These are phyloP conservation scores for Puccinellia tenuiflora DNA, from an alignment of 176 grass and related monocot genomes.

Conservation along the genomic window DNA sequence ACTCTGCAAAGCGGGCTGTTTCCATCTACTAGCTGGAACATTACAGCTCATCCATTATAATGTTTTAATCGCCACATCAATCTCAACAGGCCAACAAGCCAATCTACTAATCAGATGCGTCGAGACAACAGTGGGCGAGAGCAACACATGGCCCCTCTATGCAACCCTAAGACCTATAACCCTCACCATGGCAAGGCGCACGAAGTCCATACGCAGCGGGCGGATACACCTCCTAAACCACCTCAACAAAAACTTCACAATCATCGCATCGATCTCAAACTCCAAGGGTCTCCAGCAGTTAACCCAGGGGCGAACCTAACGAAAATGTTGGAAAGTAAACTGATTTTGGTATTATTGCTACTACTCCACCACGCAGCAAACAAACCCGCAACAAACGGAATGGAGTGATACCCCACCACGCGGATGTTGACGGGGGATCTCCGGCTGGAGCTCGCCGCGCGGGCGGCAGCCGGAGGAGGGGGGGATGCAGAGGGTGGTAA, in stretches of 20 bases:
- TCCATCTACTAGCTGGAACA: background rate
- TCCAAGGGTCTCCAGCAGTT: background rate
- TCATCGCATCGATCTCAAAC: background rate
- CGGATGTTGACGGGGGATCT: background rate
- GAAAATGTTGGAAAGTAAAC: background rate
- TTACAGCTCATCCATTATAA: background rate
- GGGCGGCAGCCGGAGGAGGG: background rate
- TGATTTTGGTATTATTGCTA: background rate
- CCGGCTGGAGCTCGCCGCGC: background rate
- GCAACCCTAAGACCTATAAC: background rate
- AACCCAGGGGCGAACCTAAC: background rate
- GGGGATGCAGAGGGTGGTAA: background rate
- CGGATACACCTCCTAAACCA: background rate
- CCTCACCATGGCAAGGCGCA: background rate
- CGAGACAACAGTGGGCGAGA: background rate
- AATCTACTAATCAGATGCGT: background rate
- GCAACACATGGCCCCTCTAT: background rate
- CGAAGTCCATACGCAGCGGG: background rate
- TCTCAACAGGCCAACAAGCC: background rate
- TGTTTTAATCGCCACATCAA: background rate
- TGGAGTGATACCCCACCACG: background rate
- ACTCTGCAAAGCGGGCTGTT: background rate
- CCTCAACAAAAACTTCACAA: background rate
- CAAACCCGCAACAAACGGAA: background rate
- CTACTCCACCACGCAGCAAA: background rate